These are phyloP conservation scores for Sclerospora graminicola DNA, from an alignment of 352 stramenopile species.

Conservation along the genomic window DNA sequence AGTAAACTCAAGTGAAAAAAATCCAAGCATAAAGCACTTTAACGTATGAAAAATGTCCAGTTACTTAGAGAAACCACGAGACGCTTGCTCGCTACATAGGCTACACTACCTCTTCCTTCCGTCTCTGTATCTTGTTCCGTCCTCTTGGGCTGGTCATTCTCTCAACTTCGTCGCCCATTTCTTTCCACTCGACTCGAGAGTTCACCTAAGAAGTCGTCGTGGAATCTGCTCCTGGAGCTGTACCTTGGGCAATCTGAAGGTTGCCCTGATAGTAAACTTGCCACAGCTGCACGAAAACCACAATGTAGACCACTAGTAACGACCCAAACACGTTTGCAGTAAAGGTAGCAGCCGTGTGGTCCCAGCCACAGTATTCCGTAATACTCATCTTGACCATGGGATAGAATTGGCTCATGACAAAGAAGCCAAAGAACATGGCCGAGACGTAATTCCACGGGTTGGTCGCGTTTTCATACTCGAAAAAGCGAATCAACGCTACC, in stretches of 20 bases:
- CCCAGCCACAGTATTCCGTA: slow-evolving; percentile 83
- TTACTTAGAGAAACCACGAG: slow-evolving; percentile 14
- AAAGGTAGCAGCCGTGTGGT: slow-evolving; percentile 78
- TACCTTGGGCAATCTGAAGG: slow-evolving; percentile 48
- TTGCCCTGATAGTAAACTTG: slow-evolving; percentile 77
- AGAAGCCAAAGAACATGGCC: slow-evolving; percentile 83
- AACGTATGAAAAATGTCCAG: slow-evolving; percentile 28
- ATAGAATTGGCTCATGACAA: slow-evolving; percentile 81
- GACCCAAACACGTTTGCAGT: slow-evolving; percentile 78
- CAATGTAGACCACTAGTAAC: slow-evolving; percentile 71
- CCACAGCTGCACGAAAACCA: slow-evolving; percentile 85
- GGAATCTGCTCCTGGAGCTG: slow-evolving; percentile 1
- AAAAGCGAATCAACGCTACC: slow-evolving; percentile 74
- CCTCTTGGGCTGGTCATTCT: background rate
- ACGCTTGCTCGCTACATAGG: slow-evolving; percentile 26
- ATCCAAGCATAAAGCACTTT: slow-evolving; percentile 16
- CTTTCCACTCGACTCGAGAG: slow-evolving; percentile 12
- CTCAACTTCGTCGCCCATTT: slow-evolving; percentile 4
- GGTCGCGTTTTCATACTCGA: slow-evolving; percentile 85
- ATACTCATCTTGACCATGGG: slow-evolving; percentile 90
- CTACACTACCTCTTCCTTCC: slow-evolving; percentile 24
- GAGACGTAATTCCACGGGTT: slow-evolving; percentile 86
- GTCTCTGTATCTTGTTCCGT: slow-evolving; percentile 1
- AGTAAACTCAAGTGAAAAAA: too few species aligned
- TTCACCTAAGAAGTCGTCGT: slow-evolving; percentile 19